Evolutionary conservation across 208 protist genomes (phyloP).

Genomic region (Trypanosoma congolense): DNA sequence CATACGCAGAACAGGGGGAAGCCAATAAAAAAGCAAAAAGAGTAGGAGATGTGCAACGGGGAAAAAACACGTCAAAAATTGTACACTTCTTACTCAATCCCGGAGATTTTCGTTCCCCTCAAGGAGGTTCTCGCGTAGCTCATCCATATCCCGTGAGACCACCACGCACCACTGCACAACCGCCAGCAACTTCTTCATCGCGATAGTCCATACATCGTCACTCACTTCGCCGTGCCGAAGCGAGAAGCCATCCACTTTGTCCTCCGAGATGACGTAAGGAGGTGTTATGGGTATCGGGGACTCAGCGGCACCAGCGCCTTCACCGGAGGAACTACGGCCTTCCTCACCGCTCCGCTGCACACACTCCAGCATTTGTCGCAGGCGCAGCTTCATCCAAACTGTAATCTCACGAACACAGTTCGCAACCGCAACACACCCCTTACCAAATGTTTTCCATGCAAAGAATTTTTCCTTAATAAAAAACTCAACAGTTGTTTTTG

Average conservation of each 20-base stretch:
- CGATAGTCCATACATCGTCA: constrained; percentile 68
- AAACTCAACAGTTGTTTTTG: constrained; percentile 36
- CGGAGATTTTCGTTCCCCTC: constrained; percentile 2
- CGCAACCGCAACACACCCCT: constrained; percentile 55
- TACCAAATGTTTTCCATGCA: constrained; percentile 63
- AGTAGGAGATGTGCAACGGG: too few relatives aligned
- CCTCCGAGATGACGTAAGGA: constrained; percentile 39
- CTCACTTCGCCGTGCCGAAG: constrained; percentile 52
- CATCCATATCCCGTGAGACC: constrained; percentile 50
- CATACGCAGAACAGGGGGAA: too few relatives aligned
- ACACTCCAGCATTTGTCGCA: constrained; percentile 23
- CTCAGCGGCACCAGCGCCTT: constrained; percentile 1
- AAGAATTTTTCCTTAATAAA: constrained; percentile 65
- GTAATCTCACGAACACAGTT: constrained; percentile 62
- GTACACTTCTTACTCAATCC: constrained; percentile 2
- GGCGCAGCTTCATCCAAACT: constrained; percentile 22
- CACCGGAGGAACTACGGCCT: background rate
- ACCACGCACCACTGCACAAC: constrained; percentile 74
- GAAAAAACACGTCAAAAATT: too few relatives aligned
- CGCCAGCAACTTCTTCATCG: constrained; percentile 72
- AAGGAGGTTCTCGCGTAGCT: constrained; percentile 18
- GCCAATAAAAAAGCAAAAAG: too few relatives aligned
- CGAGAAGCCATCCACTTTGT: constrained; percentile 54
- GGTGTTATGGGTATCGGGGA: constrained; percentile 19
- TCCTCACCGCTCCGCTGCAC: background rate